Evolutionary conservation across 805 yeast genomes (phyloP), one percentile per base, ranked within the genome.

Genomic region (Barnettozyma pratensis): DNA sequence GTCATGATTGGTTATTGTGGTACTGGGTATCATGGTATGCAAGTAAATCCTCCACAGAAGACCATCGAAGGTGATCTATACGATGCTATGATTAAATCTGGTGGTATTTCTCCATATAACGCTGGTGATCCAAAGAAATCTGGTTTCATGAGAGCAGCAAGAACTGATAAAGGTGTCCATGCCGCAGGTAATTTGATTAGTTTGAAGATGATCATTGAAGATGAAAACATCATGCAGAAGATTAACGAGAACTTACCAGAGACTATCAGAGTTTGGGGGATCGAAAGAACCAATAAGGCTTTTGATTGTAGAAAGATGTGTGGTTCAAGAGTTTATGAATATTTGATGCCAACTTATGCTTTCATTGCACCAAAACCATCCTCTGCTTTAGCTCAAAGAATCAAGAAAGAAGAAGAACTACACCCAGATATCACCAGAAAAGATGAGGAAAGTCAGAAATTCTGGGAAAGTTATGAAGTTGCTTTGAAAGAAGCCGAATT

Each of bases 1-100:
- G 81, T 86, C 59, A 75, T 88, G 81, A 74, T 91, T 55, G 97
- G 98, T 5, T 91, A 91, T 70, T 91, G 97, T 64, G 98, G 98
- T 39, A 83, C 96, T 1, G 97, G 97, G 0, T 91, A 91, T 68
- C 94, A 87, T 65, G 98, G 98, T 7, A 88, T 91, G 96, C 98
- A 91, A 67, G 71, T 85, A 54, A 91, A 90, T 63, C 95, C 96
- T 2, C 95, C 91, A 19, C 80, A 80, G 39, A 81, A 82, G 63
- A 91, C 98, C 25, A 91, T 91, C 55, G 98, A 91, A 68, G 94
- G 91, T 11, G 97, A 87, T 44, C 62, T 91, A 6, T 92, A 88
- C 65, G 75, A 78, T 31, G 96, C 97, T 0, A 80, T 92, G 62
- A 76, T 88, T 60, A 77, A 77, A 48, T 90, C 96, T 2, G 97